phyloP scores from a whole-genome alignment of 345 rosid species.

The Lagerstroemia speciosa region DNA sequence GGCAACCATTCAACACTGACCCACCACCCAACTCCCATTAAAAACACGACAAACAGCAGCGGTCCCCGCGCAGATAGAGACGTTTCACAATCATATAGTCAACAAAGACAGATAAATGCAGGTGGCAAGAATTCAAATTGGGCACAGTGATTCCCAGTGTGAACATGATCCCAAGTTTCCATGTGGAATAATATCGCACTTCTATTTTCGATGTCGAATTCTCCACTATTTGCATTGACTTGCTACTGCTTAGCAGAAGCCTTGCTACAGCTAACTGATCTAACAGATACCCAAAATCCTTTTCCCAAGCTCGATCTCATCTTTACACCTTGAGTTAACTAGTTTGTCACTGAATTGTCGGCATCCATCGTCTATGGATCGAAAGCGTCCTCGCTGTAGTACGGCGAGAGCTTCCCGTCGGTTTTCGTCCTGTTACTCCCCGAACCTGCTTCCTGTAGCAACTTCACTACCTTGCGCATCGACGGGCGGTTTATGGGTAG shows the following conservation, averaged over 20 bases:
- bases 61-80: neutral
- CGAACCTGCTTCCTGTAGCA: conserved; percentile 54
- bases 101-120: neutral
- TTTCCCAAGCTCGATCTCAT: neutral
- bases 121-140: neutral
- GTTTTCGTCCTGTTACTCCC: conserved; percentile 18
- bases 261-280: neutral
- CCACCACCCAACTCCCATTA: no score
- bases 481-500: conserved; percentile 82
- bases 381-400: conserved; percentile 39
- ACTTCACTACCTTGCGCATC: conserved; percentile 80
- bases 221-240: neutral
- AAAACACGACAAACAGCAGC: neutral
- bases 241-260: neutral
- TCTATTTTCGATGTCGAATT: neutral
- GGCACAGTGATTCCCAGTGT: neutral
- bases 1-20: neutral
- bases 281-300: neutral
- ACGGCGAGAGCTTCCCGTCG: conserved; percentile 61
- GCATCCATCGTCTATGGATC: conserved; percentile 9
- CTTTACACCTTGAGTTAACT: neutral
- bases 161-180: neutral
- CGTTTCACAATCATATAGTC: neutral
- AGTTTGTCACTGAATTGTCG: neutral
- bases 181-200: neutral